Percentiles rank a stretch among this genome's conserved stretches.
Evolutionary conservation across 2,329 filamentous ascomycete species (phyloP).

Genomic region (Neoascochyta sp.): DNA sequence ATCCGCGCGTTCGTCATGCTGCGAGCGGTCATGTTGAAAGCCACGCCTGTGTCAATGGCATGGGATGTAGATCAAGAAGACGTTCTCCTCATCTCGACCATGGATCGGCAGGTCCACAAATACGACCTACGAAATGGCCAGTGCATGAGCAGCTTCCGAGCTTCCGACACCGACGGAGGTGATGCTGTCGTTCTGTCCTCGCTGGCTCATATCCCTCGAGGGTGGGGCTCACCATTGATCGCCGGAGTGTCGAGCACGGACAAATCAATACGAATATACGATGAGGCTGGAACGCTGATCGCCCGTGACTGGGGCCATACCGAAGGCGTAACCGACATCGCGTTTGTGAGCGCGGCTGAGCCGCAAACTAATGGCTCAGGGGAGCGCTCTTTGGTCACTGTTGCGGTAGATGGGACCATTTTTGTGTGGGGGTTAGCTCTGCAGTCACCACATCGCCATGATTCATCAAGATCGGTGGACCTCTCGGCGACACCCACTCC

Average conservation of each 20-base stretch:
- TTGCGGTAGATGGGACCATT: conserved; percentile 50
- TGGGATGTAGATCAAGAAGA: conserved; percentile 60
- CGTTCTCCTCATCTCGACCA: conserved; percentile 56
- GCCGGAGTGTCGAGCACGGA: conserved; percentile 91
- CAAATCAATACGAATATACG: conserved; percentile 90
- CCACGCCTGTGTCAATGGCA: conserved; percentile 81
- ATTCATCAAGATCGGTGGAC: conserved; percentile 38
- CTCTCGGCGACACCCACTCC: conserved; percentile 31
- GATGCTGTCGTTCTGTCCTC: conserved; percentile 83
- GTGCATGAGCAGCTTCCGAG: conserved; percentile 71
- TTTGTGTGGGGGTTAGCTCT: conserved; percentile 46
- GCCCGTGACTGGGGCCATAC: conserved; percentile 94
- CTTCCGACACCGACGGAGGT: conserved; percentile 71
- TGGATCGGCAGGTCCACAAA: conserved; percentile 59
- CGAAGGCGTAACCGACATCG: conserved; percentile 83
- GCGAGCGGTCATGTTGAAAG: conserved; percentile 75
- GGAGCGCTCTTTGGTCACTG: conserved; percentile 47
- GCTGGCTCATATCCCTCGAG: conserved; percentile 59
- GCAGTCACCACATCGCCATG: conserved; percentile 24
- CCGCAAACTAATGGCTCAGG: conserved; percentile 44
- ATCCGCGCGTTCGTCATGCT: conserved; percentile 72
- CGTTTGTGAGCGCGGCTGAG: conserved; percentile 52
- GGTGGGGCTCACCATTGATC: conserved; percentile 62
- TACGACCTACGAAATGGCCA: conserved; percentile 65
- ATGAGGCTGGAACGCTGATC: conserved; percentile 72